phyloP scores from a whole-genome alignment of 169 alveolate genomes.

The Nephromyces sp. region DNA sequence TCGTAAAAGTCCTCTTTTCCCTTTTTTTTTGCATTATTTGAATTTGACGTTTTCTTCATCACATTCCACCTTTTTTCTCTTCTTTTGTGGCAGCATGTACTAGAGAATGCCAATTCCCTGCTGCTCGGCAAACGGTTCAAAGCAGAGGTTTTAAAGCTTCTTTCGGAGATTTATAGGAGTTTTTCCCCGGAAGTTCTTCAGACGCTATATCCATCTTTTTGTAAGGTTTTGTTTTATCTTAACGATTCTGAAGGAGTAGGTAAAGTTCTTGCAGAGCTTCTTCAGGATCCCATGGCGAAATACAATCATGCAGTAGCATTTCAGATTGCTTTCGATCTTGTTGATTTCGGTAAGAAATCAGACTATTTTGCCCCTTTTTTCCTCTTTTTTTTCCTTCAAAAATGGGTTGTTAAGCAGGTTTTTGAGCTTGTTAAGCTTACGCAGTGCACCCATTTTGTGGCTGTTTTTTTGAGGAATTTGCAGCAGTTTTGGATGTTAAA shows the following conservation, averaged over 20 bases:
- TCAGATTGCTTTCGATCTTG: slow-evolving; percentile 13
- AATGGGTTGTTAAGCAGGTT: too few species aligned
- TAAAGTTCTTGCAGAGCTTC: neutral
- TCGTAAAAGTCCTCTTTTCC: too few species aligned
- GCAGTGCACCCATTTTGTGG: too few species aligned
- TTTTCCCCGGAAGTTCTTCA: neutral
- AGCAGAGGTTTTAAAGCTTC: neutral
- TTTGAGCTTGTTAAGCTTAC: too few species aligned
- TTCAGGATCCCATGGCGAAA: slow-evolving; percentile 26
- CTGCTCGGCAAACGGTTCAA: slow-evolving; percentile 8
- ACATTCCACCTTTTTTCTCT: too few species aligned
- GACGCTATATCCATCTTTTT: neutral
- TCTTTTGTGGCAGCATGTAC: slow-evolving; percentile 25
- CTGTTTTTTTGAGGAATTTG: too few species aligned
- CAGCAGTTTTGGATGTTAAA: too few species aligned
- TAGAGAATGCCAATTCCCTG: slow-evolving; percentile 2
- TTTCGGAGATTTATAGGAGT: neutral
- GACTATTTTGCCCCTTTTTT: neutral
- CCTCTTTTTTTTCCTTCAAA: neutral
- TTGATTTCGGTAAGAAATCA: slow-evolving; percentile 1
- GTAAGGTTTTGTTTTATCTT: neutral
- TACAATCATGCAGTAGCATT: slow-evolving; percentile 45
- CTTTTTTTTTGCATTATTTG: too few species aligned
- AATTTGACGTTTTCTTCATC: too few species aligned
- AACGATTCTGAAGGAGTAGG: neutral